phyloP scores from a whole-genome alignment of 352 stramenopile species.

The Pythium pyrilobum region DNA sequence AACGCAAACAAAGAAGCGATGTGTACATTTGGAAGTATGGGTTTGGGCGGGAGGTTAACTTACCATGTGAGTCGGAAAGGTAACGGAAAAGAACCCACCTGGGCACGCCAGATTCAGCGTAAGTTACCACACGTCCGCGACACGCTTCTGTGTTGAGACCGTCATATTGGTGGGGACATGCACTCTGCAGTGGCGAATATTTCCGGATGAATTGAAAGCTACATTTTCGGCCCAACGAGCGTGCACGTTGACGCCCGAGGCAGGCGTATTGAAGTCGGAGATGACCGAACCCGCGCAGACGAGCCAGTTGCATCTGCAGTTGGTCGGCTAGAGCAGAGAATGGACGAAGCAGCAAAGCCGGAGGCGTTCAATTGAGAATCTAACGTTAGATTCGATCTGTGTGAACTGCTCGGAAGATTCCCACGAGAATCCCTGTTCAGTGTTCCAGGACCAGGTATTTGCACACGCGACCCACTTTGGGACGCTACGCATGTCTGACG shows the following conservation, averaged over 20 bases:
- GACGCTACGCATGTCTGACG: background rate
- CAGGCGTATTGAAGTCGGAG: conserved; percentile 16
- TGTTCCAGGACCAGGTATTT: no score
- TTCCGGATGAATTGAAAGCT: no score
- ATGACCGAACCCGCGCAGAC: background rate
- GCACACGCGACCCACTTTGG: no score
- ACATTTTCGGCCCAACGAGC: background rate
- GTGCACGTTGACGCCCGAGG: no score
- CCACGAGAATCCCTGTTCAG: no score
- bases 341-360: conserved; percentile 1
- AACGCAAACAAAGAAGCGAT: background rate
- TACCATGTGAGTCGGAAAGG: background rate
- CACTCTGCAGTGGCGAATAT: no score
- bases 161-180: no score
- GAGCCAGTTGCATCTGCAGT: background rate
- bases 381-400: conserved; percentile 24
- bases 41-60: conserved; percentile 8
- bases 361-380: conserved; percentile 14
- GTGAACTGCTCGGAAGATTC: background rate
- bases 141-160: no score
- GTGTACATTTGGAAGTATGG: background rate
- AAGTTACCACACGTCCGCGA: no score
- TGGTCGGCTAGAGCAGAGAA: background rate
- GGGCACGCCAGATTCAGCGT: no score
- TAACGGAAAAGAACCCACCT: no score